phyloP scores from a whole-genome alignment of 805 yeast genomes.

The Nematodospora valgi region DNA sequence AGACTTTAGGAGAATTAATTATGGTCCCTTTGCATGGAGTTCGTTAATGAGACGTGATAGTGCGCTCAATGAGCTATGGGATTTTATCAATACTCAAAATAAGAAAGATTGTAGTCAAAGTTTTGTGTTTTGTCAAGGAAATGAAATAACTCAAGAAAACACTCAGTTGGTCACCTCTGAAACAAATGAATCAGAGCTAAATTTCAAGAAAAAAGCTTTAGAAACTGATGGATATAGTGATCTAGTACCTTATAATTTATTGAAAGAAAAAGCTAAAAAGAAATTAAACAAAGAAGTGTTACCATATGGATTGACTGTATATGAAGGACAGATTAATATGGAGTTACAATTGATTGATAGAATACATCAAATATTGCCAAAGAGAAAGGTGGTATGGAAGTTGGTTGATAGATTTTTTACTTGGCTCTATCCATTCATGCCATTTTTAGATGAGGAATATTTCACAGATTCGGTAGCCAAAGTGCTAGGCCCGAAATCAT shows the following conservation, averaged over 20 bases:
- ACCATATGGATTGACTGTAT: slow-evolving; percentile 31
- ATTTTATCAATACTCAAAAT: slow-evolving; percentile 19
- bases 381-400: slow-evolving; percentile 35
- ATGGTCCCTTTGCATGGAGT: slow-evolving; percentile 40
- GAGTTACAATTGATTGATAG: slow-evolving; percentile 28
- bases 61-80: slow-evolving; percentile 33
- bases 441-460: slow-evolving; percentile 38
- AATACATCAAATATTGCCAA: slow-evolving; percentile 39
- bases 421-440: slow-evolving; percentile 46
- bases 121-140: slow-evolving; percentile 16
- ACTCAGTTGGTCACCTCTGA: slow-evolving; percentile 18
- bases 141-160: slow-evolving; percentile 21
- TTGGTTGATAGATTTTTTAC: slow-evolving; percentile 41
- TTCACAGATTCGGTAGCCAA: slow-evolving; percentile 27
- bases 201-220: slow-evolving; percentile 28
- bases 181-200: slow-evolving; percentile 16
- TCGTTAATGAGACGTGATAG: slow-evolving; percentile 33
- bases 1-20: slow-evolving; percentile 27
- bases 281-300: slow-evolving; percentile 16
- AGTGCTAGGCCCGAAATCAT: slow-evolving; percentile 32
- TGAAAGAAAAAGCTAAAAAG: slow-evolving; percentile 14
- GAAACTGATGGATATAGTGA: slow-evolving; percentile 35
- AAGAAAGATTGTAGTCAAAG: slow-evolving; percentile 20
- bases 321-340: slow-evolving; percentile 27
- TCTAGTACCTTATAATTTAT: slow-evolving; percentile 26